A percentile compares a stretch with the other conserved stretches of the same genome.
phyloP scores from a whole-genome alignment of 1,284 basidiomycete genomes.

The Apiotrichum gamsii region DNA sequence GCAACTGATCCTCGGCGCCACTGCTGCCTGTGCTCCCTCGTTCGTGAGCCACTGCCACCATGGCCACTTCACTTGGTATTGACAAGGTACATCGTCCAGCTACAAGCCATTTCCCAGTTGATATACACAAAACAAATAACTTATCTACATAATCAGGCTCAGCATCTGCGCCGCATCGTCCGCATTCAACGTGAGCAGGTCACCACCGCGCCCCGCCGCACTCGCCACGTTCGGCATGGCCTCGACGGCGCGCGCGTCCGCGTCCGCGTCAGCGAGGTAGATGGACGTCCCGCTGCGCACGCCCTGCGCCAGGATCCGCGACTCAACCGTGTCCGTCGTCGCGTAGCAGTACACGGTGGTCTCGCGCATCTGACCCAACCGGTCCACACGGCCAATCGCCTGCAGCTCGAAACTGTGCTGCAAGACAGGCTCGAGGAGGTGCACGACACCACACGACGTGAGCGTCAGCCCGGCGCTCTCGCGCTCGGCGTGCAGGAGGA shows the following conservation, averaged over 20 bases:
- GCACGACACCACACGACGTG: constrained; percentile 44
- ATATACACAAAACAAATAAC: no score
- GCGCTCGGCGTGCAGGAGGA: constrained; percentile 44
- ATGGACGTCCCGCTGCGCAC: constrained; percentile 43
- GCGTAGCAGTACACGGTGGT: constrained; percentile 46
- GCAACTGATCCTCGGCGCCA: no score
- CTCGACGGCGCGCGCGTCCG: constrained; percentile 23
- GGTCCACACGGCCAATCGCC: constrained; percentile 24
- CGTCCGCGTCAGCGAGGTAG: constrained; percentile 35
- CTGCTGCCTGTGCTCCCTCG: no score
- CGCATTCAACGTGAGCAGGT: constrained; percentile 20
- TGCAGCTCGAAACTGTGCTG: constrained; percentile 47
- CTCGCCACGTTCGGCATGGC: constrained; percentile 36
- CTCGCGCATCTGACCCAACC: constrained; percentile 36
- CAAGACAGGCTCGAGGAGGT: constrained; percentile 46
- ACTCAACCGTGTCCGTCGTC: constrained; percentile 43
- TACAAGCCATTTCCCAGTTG: no score
- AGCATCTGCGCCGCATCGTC: constrained; percentile 17
- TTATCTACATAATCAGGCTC: constrained; percentile 1
- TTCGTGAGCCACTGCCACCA: no score
- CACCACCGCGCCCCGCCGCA: constrained; percentile 39
- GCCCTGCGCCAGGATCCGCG: constrained; percentile 38
- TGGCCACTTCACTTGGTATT: no score
- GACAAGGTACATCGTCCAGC: no score
- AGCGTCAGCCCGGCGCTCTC: constrained; percentile 46